phyloP scores from a whole-genome alignment of 2,329 filamentous ascomycete genomes.

The Botrytis fabae region DNA sequence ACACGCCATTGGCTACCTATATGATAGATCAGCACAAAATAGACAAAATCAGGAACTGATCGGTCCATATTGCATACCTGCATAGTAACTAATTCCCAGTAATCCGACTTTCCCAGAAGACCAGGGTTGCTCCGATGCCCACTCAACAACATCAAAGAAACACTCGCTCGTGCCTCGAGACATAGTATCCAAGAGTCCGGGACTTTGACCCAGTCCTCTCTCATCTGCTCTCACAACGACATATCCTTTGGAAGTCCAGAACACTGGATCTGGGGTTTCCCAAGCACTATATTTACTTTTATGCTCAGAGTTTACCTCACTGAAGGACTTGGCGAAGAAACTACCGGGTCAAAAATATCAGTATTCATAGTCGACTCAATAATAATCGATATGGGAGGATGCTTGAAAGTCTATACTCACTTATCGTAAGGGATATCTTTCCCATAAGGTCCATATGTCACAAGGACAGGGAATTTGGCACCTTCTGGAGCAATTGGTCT shows the following conservation, averaged over 20 bases:
- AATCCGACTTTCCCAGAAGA: conserved; percentile 52
- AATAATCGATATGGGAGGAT: background rate
- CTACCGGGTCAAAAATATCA: background rate
- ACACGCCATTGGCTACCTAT: conserved; percentile 51
- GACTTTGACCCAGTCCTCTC: conserved; percentile 52
- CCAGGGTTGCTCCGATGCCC: conserved; percentile 53
- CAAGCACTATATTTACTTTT: conserved; percentile 46
- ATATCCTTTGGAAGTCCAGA: conserved; percentile 47
- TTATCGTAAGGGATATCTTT: conserved; percentile 68
- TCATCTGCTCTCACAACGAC: conserved; percentile 50
- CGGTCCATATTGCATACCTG: conserved; percentile 35
- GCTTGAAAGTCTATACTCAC: conserved; percentile 36
- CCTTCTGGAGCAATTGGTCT: conserved; percentile 45
- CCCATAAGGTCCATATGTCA: conserved; percentile 73
- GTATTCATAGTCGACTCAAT: background rate
- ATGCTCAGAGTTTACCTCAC: conserved; percentile 45
- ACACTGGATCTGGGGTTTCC: conserved; percentile 48
- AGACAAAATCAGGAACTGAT: conserved; percentile 21
- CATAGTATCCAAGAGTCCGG: conserved; percentile 55
- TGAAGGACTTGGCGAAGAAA: conserved; percentile 51
- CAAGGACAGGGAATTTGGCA: conserved; percentile 56
- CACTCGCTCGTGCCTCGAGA: conserved; percentile 52
- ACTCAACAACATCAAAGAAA: conserved; percentile 54
- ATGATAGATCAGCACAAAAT: background rate
- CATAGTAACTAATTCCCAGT: conserved; percentile 54